Conservation (phyloP, 2,329 filamentous ascomycete genomes). For the Sporothrix dimorphospora region DNA sequence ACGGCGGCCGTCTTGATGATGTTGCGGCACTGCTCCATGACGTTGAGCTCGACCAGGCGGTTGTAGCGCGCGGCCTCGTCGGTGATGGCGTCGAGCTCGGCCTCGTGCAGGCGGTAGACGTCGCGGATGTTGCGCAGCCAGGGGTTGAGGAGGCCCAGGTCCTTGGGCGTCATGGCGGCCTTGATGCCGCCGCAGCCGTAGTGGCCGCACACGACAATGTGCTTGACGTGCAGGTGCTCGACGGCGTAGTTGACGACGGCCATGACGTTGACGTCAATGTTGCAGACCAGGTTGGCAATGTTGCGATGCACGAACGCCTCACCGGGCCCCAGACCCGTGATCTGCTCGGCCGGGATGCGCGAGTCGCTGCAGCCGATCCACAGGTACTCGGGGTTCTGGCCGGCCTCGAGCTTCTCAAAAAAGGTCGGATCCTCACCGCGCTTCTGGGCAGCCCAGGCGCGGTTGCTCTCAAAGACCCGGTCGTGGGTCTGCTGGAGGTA, state of each 20-base stretch:
- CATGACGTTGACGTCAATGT: constrained; percentile 59
- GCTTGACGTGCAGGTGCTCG: constrained; percentile 76
- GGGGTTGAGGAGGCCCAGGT: constrained; percentile 71
- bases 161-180: constrained; percentile 67
- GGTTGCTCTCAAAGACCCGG: constrained; percentile 70
- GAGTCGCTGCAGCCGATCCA: constrained; percentile 94
- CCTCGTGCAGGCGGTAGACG: constrained; percentile 72
- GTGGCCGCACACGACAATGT: constrained; percentile 79
- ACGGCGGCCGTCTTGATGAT: constrained; percentile 80
- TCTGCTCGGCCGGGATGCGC: constrained; percentile 86
- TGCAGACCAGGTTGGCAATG: constrained; percentile 85
- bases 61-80: constrained; percentile 64
- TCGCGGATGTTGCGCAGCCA: constrained; percentile 77
- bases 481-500: constrained; percentile 68
- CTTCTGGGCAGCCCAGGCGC: constrained; percentile 65
- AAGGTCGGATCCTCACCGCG: constrained; percentile 62
- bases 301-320: constrained; percentile 95
- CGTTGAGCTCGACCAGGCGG: constrained; percentile 82
- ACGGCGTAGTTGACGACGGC: constrained; percentile 81
- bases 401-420: constrained; percentile 65
- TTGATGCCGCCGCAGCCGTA: constrained; percentile 61
- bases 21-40: constrained; percentile 74
- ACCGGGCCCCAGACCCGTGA: constrained; percentile 81
- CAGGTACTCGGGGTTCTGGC: constrained; percentile 71
- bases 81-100: constrained; percentile 66